These are phyloP conservation scores for Dactylellina cionopaga DNA, from an alignment of 2,329 filamentous ascomycete species.

Conservation along the genomic window DNA sequence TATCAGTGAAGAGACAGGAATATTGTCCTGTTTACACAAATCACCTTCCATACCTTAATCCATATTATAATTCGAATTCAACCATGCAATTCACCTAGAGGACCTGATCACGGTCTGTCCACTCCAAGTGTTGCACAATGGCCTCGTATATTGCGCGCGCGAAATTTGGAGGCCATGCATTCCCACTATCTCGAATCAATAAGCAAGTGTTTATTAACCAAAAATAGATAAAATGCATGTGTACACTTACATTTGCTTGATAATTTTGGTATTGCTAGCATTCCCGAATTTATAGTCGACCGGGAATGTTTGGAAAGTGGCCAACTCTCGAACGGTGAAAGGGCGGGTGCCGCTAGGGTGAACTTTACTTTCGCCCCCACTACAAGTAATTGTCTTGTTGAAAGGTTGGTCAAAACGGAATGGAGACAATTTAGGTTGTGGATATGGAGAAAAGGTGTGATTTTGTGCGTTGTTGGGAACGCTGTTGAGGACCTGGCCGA, in stretches of 20 bases:
- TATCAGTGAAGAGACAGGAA: too few species aligned
- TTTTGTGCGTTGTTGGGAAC: slow-evolving; percentile 60
- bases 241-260: slow-evolving; percentile 34
- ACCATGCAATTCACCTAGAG: neutral
- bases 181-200: slow-evolving; percentile 22
- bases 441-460: slow-evolving; percentile 61
- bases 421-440: slow-evolving; percentile 33
- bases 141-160: slow-evolving; percentile 24
- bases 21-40: too few species aligned
- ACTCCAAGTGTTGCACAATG: slow-evolving; percentile 30
- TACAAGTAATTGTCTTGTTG: slow-evolving; percentile 70
- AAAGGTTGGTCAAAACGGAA: slow-evolving; percentile 51
- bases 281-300: slow-evolving; percentile 67
- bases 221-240: neutral
- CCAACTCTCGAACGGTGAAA: slow-evolving; percentile 75
- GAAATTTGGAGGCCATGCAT: slow-evolving; percentile 47
- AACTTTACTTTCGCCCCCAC: slow-evolving; percentile 69
- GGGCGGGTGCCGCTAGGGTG: slow-evolving; percentile 72
- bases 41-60: too few species aligned
- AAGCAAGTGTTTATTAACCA: too few species aligned
- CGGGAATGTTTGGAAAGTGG: slow-evolving; percentile 76
- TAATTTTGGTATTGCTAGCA: neutral
- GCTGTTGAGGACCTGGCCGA: slow-evolving; percentile 61
- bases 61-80: too few species aligned
- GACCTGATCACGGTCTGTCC: neutral